Percentiles rank a stretch among this genome's conserved stretches.
Evolutionary conservation across 176 grass and related monocot species (phyloP).

Genomic region (Lolium perenne): DNA sequence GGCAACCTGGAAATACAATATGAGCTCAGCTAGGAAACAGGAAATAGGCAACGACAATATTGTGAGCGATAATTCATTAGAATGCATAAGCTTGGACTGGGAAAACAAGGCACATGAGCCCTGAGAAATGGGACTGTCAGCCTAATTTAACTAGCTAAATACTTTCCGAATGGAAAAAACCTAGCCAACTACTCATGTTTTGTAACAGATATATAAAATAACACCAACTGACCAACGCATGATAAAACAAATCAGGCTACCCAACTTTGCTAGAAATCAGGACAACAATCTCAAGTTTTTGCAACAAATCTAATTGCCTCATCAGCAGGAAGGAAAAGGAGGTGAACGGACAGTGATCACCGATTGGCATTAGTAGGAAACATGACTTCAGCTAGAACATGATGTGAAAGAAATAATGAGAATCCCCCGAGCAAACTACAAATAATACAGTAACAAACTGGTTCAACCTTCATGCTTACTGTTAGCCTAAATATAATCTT

Average conservation of each 20-base stretch:
- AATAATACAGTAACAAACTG: background rate
- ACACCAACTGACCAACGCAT: background rate
- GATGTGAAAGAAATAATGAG: conserved; percentile 1
- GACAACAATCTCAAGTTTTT: background rate
- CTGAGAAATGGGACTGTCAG: background rate
- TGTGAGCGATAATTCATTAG: background rate
- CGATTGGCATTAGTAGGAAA: background rate
- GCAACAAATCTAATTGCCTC: background rate
- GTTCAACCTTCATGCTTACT: background rate
- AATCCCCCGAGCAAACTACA: conserved; percentile 5
- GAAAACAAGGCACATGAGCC: background rate
- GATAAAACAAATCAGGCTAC: conserved; percentile 11
- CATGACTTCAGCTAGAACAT: conserved; percentile 10
- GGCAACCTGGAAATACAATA: conserved; percentile 28
- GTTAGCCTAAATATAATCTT: no score
- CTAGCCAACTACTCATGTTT: background rate
- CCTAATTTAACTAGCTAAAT: conserved; percentile 5
- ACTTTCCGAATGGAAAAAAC: background rate
- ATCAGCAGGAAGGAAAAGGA: background rate
- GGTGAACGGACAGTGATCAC: background rate
- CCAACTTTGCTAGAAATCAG: conserved; percentile 6
- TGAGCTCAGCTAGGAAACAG: background rate
- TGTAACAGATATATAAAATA: background rate
- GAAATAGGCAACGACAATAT: background rate
- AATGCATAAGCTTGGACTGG: conserved; percentile 12